Evolutionary conservation across 108 stramenopile species (phyloP).

Genomic region (Cafeteria roenbergensis): DNA sequence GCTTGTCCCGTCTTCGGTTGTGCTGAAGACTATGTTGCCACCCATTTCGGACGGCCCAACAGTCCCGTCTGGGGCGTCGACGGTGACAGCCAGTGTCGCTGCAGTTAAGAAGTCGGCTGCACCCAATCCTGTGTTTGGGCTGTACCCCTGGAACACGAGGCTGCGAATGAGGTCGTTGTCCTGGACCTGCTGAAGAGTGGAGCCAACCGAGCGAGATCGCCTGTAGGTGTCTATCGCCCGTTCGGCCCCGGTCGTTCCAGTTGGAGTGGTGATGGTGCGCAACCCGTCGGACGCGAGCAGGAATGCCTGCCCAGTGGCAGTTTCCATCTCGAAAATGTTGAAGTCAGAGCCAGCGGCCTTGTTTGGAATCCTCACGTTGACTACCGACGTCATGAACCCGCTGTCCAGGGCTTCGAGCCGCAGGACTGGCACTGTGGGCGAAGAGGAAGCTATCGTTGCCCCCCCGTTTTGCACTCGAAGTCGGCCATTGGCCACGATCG

Average conservation of each 20-base stretch:
- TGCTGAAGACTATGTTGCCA: background rate
- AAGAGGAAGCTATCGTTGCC: background rate
- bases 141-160: background rate
- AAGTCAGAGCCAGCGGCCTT: background rate
- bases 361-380: background rate
- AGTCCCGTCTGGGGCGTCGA: background rate
- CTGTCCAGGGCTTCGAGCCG: background rate
- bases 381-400: background rate
- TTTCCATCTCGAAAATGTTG: background rate
- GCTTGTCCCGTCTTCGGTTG: background rate
- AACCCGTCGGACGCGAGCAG: too few relatives aligned
- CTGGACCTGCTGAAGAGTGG: too few relatives aligned
- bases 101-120: too few relatives aligned
- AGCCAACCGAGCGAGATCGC: too few relatives aligned
- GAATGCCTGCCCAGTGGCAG: too few relatives aligned
- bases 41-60: background rate
- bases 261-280: too few relatives aligned
- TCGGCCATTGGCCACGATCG: background rate
- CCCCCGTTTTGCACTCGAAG: background rate
- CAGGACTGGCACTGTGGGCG: background rate
- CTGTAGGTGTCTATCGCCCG: too few relatives aligned
- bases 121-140: background rate
- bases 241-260: too few relatives aligned
- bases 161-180: background rate
- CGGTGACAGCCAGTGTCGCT: too few relatives aligned